A percentile compares a stretch with the other conserved stretches of the same genome.
phyloP scores from a whole-genome alignment of 345 rosid genomes.

The Excoecaria cochinchinensis region DNA sequence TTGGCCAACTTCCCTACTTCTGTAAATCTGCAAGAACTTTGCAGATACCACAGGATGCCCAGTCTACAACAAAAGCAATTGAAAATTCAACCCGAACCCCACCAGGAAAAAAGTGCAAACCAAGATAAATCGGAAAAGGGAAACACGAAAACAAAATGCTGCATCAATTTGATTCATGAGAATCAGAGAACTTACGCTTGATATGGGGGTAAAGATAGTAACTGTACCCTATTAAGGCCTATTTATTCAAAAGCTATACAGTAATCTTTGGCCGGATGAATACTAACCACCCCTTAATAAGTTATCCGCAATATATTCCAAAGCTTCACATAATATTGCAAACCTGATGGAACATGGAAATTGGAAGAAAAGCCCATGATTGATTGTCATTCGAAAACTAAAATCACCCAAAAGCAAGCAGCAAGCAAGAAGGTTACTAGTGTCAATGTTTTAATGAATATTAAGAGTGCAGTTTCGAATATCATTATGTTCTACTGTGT shows the following conservation, averaged over 20 bases:
- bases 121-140: neutral
- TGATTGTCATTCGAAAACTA: no score
- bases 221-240: neutral
- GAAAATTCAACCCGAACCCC: neutral
- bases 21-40: slow-evolving; percentile 67
- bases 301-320: no score
- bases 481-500: no score
- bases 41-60: slow-evolving; percentile 34
- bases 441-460: no score
- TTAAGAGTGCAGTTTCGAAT: no score
- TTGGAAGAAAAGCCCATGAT: no score
- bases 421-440: no score
- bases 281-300: neutral
- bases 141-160: neutral
- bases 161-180: neutral
- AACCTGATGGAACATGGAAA: neutral
- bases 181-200: neutral
- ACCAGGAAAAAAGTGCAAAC: no score
- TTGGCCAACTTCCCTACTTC: slow-evolving; percentile 97
- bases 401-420: neutral
- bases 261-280: neutral
- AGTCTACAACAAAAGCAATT: slow-evolving; percentile 31
- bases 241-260: neutral
- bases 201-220: neutral
- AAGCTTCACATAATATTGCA: neutral